Conservation (phyloP, 2,329 filamentous ascomycete species). For the Alternaria dauci region DNA sequence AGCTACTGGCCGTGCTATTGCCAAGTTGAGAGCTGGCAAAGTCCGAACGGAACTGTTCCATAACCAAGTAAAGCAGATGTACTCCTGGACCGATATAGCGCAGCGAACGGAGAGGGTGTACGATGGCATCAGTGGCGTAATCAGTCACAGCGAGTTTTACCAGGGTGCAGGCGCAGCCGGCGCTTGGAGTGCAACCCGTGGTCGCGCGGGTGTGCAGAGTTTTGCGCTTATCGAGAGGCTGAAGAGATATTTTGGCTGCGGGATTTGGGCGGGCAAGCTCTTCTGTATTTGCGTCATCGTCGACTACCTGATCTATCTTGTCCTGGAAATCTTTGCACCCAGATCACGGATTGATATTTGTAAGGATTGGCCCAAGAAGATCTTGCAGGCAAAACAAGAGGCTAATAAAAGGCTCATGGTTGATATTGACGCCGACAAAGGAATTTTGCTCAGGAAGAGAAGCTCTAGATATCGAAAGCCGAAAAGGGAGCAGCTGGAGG, state of each 20-base stretch:
- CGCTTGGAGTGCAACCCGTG: slow-evolving; percentile 73
- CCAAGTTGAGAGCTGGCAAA: slow-evolving; percentile 81
- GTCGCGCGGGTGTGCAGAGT: slow-evolving; percentile 75
- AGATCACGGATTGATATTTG: slow-evolving; percentile 87
- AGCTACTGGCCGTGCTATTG: slow-evolving; percentile 89
- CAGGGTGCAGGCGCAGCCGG: slow-evolving; percentile 75
- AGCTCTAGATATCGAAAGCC: slow-evolving; percentile 40
- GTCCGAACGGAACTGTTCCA: slow-evolving; percentile 94
- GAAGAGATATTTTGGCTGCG: slow-evolving; percentile 97
- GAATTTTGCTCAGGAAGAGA: slow-evolving; percentile 31
- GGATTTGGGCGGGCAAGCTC: slow-evolving; percentile 97
- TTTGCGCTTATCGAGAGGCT: slow-evolving; percentile 93
- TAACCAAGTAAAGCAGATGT: slow-evolving; percentile 97
- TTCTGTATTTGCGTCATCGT: slow-evolving; percentile 95
- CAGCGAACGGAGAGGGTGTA: slow-evolving; percentile 94
- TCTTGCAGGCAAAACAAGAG: slow-evolving; percentile 20
- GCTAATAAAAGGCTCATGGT: slow-evolving; percentile 20
- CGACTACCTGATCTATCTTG: slow-evolving; percentile 89
- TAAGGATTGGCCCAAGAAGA: slow-evolving; percentile 88
- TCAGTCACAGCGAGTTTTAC: slow-evolving; percentile 87
- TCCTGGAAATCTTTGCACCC: slow-evolving; percentile 87
- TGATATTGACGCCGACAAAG: slow-evolving; percentile 18
- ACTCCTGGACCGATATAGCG: slow-evolving; percentile 97
- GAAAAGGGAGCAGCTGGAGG: slow-evolving; percentile 30
- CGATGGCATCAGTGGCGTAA: slow-evolving; percentile 86